Percentiles rank a stretch among this genome's conserved stretches.
Conservation (phyloP, 805 yeast genomes). For the Cyberlindnera subsufficiens region DNA sequence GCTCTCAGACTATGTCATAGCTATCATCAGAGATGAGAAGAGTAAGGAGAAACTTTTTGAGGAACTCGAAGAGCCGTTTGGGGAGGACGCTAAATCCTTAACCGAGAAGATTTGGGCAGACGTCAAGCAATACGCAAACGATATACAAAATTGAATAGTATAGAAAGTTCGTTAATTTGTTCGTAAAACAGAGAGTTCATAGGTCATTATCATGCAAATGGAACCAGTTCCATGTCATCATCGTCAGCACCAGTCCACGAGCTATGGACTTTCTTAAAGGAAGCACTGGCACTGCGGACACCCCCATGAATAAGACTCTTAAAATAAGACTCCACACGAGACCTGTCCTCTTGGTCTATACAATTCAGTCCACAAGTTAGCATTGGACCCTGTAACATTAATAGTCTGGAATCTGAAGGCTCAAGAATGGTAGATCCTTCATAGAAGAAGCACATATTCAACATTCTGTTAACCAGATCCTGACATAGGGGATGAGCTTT, state of each 20-base stretch:
- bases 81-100: constrained; percentile 40
- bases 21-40: constrained; percentile 31
- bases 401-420: constrained; percentile 13
- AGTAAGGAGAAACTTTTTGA: constrained; percentile 28
- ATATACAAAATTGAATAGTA: too few species aligned
- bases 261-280: constrained; percentile 12
- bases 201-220: constrained; percentile 12
- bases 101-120: constrained; percentile 35
- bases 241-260: constrained; percentile 16
- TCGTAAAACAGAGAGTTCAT: background rate
- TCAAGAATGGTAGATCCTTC: constrained; percentile 5
- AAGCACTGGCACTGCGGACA: constrained; percentile 16
- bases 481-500: constrained; percentile 17
- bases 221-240: constrained; percentile 12
- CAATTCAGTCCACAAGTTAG: constrained; percentile 16
- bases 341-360: constrained; percentile 8
- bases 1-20: constrained; percentile 37
- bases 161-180: too few species aligned
- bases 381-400: constrained; percentile 22
- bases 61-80: constrained; percentile 46
- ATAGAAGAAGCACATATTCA: constrained; percentile 15
- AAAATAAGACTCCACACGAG: constrained; percentile 11
- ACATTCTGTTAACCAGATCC: constrained; percentile 13
- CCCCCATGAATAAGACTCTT: constrained; percentile 12
- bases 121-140: constrained; percentile 2